Evolutionary conservation across 148 eudicot species (phyloP), one percentile per base, ranked within the genome.

Genomic region (Heliosperma pusillum): DNA sequence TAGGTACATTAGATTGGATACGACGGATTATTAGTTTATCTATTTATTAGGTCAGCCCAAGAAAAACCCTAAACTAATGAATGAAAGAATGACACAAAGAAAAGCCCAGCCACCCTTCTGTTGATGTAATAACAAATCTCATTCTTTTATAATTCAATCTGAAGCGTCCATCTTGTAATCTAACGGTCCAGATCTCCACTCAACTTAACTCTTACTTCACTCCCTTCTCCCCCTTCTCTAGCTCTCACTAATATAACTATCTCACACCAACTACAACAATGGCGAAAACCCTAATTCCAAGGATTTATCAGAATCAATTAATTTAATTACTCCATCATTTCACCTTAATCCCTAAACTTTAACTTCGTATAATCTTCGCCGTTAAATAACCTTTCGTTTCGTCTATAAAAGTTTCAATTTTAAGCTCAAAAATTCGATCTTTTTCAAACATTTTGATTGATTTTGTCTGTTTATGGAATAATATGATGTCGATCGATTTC

Each of bases 401-500:
- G 7, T 10, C n/a, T 64, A 6, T 29, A 1, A 64, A 27, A 27
- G 42, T 4, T 7, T 13, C 17, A 40, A 7, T 66, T 10, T 45
- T 66, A 60, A 76, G 81, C 79, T 79, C 61, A 61, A 83, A 81
- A 47, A 30, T 21, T 21, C 25, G 10, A 13, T 61, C 66, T 61
- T 58, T 58, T 24, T 13, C 19, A 65, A 33, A 27, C 3, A 10
- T 8, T 4, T 63, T 10, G 40, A 5, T 64, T 27, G n/a, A n/a
- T 20, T 40, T 72, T 74, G 63, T 58, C 2, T 27, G 72, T 75
- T 8, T 63, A 69, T 76, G 77, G 75, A 30, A 85, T 52, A 65
- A 77, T 44, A 79, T 76, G 78, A 85, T 82, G 85, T 82, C 93
- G 80, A 81, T 87, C 72, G 84, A 88, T 76, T 84, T 78, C 33